A percentile compares a stretch with the other conserved stretches of the same genome.
These are phyloP conservation scores for Podila clonocystis DNA, from an alignment of 192 early-diverging fungal genomes.

Conservation along the genomic window DNA sequence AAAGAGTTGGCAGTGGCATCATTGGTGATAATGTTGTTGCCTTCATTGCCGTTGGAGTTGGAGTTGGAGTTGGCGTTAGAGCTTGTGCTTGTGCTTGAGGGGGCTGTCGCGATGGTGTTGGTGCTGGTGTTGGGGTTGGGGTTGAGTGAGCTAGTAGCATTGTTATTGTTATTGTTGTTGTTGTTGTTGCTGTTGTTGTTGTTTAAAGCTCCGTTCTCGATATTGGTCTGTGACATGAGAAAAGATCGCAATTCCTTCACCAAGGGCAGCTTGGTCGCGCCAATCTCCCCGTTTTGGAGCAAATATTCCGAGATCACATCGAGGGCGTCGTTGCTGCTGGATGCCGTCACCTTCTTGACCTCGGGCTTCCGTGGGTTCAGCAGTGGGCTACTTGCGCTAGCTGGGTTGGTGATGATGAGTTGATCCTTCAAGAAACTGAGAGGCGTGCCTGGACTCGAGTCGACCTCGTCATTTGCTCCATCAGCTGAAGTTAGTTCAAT, in stretches of 20 bases:
- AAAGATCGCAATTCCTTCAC: constrained; percentile 48
- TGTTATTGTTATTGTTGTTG: background rate
- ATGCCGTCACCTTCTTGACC: constrained; percentile 39
- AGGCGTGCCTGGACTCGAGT: background rate
- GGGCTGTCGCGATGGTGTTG: background rate
- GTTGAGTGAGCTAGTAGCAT: background rate
- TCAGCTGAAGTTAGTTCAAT: background rate
- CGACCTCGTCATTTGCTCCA: background rate
- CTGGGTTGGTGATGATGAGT: constrained; percentile 10
- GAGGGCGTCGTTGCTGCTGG: constrained; percentile 35
- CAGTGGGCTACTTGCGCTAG: constrained; percentile 6
- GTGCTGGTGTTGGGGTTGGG: background rate
- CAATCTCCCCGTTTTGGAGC: constrained; percentile 47
- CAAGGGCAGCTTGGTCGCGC: constrained; percentile 41
- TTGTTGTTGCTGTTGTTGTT: background rate
- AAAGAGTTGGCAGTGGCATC: background rate
- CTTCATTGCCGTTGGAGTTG: background rate
- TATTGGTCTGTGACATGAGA: constrained; percentile 30
- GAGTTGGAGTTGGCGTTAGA: background rate
- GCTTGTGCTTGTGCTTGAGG: background rate
- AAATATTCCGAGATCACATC: constrained; percentile 51
- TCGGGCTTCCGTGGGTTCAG: constrained; percentile 27
- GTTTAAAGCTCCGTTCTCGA: constrained; percentile 23
- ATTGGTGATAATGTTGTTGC: background rate
- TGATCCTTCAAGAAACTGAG: constrained; percentile 6